phyloP scores from a whole-genome alignment of 2,329 filamentous ascomycete species.

The Knufia petricola region DNA sequence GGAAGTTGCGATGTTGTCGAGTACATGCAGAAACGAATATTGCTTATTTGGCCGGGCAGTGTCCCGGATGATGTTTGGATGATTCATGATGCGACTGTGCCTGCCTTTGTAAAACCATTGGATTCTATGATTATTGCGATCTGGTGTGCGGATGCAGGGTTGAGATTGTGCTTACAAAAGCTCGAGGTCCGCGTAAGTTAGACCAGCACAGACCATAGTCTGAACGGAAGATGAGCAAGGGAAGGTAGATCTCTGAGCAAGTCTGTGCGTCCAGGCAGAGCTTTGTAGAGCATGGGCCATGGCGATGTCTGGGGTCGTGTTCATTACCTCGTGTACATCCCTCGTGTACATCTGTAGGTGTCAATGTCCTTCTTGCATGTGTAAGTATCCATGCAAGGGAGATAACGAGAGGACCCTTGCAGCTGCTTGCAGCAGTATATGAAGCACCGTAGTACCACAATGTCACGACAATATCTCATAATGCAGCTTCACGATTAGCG shows the following conservation, averaged over 20 bases:
- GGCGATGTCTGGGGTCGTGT: background rate
- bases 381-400: background rate
- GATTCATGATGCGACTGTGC: background rate
- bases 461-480: background rate
- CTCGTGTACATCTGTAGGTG: background rate
- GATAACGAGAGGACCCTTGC: background rate
- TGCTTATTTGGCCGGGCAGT: background rate
- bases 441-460: background rate
- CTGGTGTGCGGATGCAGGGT: background rate
- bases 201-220: background rate
- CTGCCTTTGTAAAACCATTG: background rate
- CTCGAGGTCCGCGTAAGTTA: background rate
- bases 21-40: background rate
- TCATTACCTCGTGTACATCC: background rate
- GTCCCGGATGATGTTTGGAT: background rate
- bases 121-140: background rate
- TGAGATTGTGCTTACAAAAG: background rate
- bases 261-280: background rate
- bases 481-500: background rate
- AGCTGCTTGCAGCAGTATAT: background rate
- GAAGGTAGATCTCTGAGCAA: background rate
- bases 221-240: background rate
- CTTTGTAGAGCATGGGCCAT: slow-evolving; percentile 1
- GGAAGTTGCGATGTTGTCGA: slow-evolving; percentile 1
- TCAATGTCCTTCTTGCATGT: background rate